Evolutionary conservation across 306 rosid species (phyloP).

Genomic region (Senna tora): DNA sequence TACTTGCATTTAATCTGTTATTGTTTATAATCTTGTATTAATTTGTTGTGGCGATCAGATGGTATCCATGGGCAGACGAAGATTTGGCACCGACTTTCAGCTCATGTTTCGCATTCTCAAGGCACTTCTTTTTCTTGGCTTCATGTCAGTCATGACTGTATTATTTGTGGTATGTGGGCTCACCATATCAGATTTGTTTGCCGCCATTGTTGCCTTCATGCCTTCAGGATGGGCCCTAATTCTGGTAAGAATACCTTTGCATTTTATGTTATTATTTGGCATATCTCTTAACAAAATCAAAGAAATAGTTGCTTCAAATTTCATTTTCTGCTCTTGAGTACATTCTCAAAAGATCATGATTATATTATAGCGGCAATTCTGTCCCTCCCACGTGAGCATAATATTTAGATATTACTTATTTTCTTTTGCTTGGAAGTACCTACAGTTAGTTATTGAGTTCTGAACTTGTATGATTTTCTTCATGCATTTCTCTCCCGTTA

Average conservation of each 20-base stretch:
- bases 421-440: neutral
- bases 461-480: neutral
- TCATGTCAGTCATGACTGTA: slow-evolving; percentile 24
- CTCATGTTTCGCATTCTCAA: slow-evolving; percentile 26
- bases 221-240: slow-evolving; percentile 55
- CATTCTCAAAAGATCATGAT: neutral
- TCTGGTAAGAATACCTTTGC: slow-evolving; percentile 11
- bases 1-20: neutral
- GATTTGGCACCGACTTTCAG: slow-evolving; percentile 29
- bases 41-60: neutral
- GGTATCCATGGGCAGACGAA: slow-evolving; percentile 28
- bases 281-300: neutral
- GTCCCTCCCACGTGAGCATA: neutral
- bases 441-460: neutral
- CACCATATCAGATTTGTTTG: slow-evolving; percentile 44
- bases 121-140: slow-evolving; percentile 28
- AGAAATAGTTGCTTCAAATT: neutral
- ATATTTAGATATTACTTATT: neutral
- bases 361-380: neutral
- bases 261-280: neutral
- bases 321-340: slow-evolving; percentile 3
- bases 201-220: slow-evolving; percentile 53
- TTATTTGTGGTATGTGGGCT: slow-evolving; percentile 26
- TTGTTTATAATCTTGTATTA: neutral
- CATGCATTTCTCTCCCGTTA: neutral